phyloP scores from a whole-genome alignment of 495 filamentous ascomycete genomes.

The Xylaria scruposa region DNA sequence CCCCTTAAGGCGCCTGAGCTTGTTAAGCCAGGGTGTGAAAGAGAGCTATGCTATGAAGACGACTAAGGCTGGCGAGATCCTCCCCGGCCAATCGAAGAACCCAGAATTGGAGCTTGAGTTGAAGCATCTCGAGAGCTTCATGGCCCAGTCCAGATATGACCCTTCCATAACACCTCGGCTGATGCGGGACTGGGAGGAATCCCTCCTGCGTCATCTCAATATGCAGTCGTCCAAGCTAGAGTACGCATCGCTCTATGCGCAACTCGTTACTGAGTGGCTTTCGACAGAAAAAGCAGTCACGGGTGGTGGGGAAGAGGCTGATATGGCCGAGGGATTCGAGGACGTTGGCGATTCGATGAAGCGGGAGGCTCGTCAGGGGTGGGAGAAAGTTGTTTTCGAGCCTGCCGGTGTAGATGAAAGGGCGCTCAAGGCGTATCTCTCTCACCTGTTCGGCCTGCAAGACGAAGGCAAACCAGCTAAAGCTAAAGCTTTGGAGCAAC shows the following conservation, averaged over 20 bases:
- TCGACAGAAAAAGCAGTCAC: constrained; percentile 33
- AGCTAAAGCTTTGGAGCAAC: constrained; percentile 48
- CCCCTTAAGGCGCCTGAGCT: constrained; percentile 41
- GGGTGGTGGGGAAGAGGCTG: constrained; percentile 26
- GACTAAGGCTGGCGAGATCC: constrained; percentile 27
- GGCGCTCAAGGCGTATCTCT: constrained; percentile 58
- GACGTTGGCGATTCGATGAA: constrained; percentile 53
- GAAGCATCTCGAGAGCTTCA: constrained; percentile 57
- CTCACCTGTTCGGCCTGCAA: constrained; percentile 55
- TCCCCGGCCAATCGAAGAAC: constrained; percentile 35
- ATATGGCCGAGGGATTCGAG: constrained; percentile 50
- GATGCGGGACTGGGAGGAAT: constrained; percentile 54
- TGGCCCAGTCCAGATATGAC: constrained; percentile 64
- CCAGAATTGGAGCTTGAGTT: constrained; percentile 49
- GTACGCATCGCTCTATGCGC: constrained; percentile 67
- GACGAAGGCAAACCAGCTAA: constrained; percentile 38
- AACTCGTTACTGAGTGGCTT: constrained; percentile 70
- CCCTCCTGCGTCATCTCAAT: constrained; percentile 56
- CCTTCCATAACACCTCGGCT: constrained; percentile 58
- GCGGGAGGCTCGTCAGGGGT: constrained; percentile 54
- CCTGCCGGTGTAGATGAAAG: constrained; percentile 51
- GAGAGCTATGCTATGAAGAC: constrained; percentile 43
- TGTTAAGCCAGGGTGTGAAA: constrained; percentile 53
- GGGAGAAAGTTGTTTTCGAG: constrained; percentile 67
- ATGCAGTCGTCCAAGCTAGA: constrained; percentile 62